Evolutionary conservation across 2,329 filamentous ascomycete genomes (phyloP).

Genomic region (Pochonia chlamydosporia): DNA sequence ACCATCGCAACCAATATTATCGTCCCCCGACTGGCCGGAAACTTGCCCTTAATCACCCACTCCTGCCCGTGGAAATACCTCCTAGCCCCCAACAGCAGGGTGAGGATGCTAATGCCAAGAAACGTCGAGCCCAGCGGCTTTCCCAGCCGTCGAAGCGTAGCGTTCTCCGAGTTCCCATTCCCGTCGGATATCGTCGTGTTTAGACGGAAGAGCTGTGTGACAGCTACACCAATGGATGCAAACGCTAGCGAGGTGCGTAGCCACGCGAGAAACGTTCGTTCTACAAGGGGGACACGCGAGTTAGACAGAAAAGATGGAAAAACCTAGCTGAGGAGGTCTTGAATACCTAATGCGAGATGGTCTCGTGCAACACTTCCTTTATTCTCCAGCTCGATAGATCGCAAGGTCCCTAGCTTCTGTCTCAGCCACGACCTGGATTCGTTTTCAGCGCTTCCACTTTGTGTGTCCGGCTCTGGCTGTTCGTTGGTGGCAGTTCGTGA

Average conservation of each 20-base stretch:
- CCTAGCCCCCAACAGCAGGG: conserved; percentile 71
- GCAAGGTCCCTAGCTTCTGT: conserved; percentile 40
- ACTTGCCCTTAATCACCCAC: conserved; percentile 75
- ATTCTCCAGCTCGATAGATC: conserved; percentile 72
- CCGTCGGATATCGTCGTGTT: conserved; percentile 55
- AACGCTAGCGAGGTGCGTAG: conserved; percentile 76
- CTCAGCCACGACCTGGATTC: conserved; percentile 43
- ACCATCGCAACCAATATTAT: conserved; percentile 64
- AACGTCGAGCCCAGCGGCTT: conserved; percentile 74
- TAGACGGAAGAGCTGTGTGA: conserved; percentile 79
- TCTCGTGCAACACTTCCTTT: conserved; percentile 80
- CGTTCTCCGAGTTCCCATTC: conserved; percentile 26
- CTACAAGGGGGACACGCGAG: conserved; percentile 34
- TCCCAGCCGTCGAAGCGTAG: conserved; percentile 56
- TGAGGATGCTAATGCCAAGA: conserved; percentile 67
- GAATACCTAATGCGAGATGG: conserved; percentile 69
- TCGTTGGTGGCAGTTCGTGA: conserved; percentile 12
- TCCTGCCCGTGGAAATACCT: conserved; percentile 73
- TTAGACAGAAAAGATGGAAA: no score
- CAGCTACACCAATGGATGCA: conserved; percentile 74
- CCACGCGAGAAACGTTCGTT: conserved; percentile 82
- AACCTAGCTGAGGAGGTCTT: not conserved
- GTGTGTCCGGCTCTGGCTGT: not conserved
- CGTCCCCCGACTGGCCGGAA: conserved; percentile 71
- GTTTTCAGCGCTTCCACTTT: conserved; percentile 10